These are phyloP conservation scores for Talaromyces rugulosus DNA, from an alignment of 2,329 filamentous ascomycete species.

Conservation along the genomic window DNA sequence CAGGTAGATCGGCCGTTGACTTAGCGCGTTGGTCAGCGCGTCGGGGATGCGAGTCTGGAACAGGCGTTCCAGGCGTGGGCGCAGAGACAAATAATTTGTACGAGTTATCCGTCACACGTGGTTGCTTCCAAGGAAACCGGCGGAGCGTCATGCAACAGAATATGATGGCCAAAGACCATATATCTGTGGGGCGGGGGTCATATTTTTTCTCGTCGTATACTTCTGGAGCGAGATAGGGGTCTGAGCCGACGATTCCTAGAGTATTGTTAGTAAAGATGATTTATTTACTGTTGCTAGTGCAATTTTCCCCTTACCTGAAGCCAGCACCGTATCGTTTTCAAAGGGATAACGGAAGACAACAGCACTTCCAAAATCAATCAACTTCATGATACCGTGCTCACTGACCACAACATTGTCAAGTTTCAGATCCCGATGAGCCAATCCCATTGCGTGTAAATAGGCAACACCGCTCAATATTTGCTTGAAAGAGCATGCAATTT, in stretches of 20 bases:
- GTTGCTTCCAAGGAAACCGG: conserved; percentile 95
- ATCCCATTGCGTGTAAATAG: conserved; percentile 89
- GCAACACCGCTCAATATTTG: conserved; percentile 93
- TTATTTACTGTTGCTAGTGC: neutral
- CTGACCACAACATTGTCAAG: conserved; percentile 98
- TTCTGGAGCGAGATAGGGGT: conserved; percentile 94
- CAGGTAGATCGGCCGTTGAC: conserved; percentile 32
- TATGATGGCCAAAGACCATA: conserved; percentile 98
- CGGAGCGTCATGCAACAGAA: conserved; percentile 98
- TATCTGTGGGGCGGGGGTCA: conserved; percentile 87
- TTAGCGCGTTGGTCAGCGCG: conserved; percentile 27
- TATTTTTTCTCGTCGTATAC: conserved; percentile 93
- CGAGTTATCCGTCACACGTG: conserved; percentile 84
- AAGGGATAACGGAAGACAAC: conserved; percentile 98
- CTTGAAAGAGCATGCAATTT: conserved; percentile 84
- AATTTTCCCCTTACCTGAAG: conserved; percentile 60
- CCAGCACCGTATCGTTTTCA: conserved; percentile 78
- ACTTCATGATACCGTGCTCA: conserved; percentile 95
- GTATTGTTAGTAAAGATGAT: neutral
- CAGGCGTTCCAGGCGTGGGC: conserved; percentile 65
- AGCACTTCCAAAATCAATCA: conserved; percentile 97
- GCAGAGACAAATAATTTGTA: conserved; percentile 88
- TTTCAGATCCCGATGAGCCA: conserved; percentile 93
- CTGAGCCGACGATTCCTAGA: conserved; percentile 73
- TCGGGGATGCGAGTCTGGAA: conserved; percentile 37